Evolutionary conservation across 805 yeast species (phyloP).

Genomic region (Cyberlindnera veronae): DNA sequence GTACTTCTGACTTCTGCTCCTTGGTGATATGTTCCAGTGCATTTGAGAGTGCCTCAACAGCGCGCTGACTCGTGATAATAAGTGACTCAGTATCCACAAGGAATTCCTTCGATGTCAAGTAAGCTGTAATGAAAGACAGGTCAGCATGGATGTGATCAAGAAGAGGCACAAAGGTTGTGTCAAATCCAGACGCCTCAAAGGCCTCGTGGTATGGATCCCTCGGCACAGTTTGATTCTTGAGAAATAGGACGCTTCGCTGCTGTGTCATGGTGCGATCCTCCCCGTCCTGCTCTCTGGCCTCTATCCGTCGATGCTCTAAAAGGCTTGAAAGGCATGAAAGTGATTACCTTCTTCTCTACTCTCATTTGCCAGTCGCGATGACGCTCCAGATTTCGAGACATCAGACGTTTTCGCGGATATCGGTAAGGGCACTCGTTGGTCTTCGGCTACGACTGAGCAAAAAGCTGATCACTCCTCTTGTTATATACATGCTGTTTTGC

Average conservation of each 20-base stretch:
- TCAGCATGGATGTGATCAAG: conserved; percentile 60
- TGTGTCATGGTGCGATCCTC: conserved; percentile 1
- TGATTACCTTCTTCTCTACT: conserved; percentile 10
- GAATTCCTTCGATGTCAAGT: conserved; percentile 43
- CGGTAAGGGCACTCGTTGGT: too few relatives aligned
- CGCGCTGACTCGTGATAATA: conserved; percentile 86
- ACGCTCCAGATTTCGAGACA: neutral
- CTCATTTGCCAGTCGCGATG: conserved; percentile 7
- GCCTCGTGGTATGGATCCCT: conserved; percentile 58
- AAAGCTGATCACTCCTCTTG: too few relatives aligned
- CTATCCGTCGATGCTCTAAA: too few relatives aligned
- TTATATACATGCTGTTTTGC: too few relatives aligned
- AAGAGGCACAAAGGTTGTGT: conserved; percentile 66
- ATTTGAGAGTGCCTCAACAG: conserved; percentile 72
- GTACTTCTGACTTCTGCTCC: conserved; percentile 28
- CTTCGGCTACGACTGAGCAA: too few relatives aligned
- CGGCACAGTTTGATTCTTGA: conserved; percentile 73
- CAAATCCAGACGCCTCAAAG: conserved; percentile 35
- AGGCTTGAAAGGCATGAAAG: neutral
- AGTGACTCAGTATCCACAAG: conserved; percentile 43
- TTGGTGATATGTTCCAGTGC: conserved; percentile 29
- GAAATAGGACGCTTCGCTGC: conserved; percentile 28
- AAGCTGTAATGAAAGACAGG: conserved; percentile 39
- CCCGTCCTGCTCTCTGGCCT: too few relatives aligned
- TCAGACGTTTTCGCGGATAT: too few relatives aligned